Base-by-base conservation (phyloP, 2,329 filamentous ascomycete species). In the Cladosporium sp. region DNA sequence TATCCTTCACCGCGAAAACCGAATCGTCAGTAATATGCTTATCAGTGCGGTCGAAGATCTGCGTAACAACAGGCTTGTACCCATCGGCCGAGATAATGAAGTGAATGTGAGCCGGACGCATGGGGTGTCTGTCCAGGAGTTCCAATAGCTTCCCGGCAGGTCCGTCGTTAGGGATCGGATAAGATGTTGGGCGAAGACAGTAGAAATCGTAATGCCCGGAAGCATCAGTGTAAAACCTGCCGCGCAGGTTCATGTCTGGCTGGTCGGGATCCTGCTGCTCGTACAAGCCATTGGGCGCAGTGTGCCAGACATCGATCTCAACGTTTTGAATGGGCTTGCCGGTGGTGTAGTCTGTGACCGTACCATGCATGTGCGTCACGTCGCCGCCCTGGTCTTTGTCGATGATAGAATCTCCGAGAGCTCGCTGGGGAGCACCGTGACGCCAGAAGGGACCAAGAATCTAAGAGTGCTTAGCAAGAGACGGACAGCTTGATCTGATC, bases 401-500 rank as follows among this genome's bases (percentile, higher is more conserved):
- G 24, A 88, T 83, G 68, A 95, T 92, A 72, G 82, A 88, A 55
- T 83, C 85, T 59, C 90, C 92, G 74, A 90, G 90, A n/a, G 87
- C 79, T 57, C 89, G 85, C 66, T 85, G 80, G 5, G 92, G 92
- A 0, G 92, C 87, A 71, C 93, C 85, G 52, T 87, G 84, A 6
- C 91, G 86, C 86, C 91, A 96, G 80, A 96, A 96, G 1, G 92
- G 92, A 0, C 92, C 92, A 0, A 96, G 85, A 70, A 96, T 92
- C 49, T 59, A 14, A 21, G 8, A 32, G 24, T 28, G n/a, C 34
- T 44, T 21, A 36, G 41, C 38, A 11, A 30, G 14, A 52, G 18
- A 34, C 3, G n/a, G n/a, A n/a, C 1, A 21, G 1, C n/a, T 2
- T 12, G n/a, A 8, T 11, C 10, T 47, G 3, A 47, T 24, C n/a